A percentile compares a stretch with the other conserved stretches of the same genome.
phyloP scores from a whole-genome alignment of 441 rosid species.

The Rhodomyrtus psidioides region DNA sequence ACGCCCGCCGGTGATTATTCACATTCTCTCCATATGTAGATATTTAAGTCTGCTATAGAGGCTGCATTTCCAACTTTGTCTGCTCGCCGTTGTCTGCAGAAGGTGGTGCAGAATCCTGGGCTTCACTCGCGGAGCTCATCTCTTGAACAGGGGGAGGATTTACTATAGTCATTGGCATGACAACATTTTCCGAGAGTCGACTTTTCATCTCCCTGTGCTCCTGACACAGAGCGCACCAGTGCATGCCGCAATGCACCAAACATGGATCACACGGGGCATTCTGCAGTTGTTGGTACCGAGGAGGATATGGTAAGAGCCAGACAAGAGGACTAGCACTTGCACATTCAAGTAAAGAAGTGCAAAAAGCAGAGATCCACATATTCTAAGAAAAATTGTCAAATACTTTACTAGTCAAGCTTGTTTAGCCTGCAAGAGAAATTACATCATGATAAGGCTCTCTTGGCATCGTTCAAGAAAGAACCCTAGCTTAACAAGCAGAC shows the following conservation, averaged over 20 bases:
- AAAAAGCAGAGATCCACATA: background rate
- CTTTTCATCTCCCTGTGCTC: slow-evolving; percentile 81
- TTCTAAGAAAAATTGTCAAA: background rate
- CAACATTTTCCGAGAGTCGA: slow-evolving; percentile 48
- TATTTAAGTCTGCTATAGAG: slow-evolving; percentile 29
- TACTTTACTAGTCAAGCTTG: background rate
- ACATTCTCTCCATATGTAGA: background rate
- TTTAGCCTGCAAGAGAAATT: background rate
- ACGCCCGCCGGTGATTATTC: slow-evolving; percentile 4
- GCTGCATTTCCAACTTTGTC: slow-evolving; percentile 68
- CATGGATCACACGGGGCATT: slow-evolving; percentile 73
- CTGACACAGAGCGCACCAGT: slow-evolving; percentile 70
- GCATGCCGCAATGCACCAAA: slow-evolving; percentile 54
- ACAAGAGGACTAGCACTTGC: background rate
- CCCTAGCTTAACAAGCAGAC: background rate
- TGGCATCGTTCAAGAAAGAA: background rate
- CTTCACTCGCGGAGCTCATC: slow-evolving; percentile 40
- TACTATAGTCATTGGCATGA: slow-evolving; percentile 58
- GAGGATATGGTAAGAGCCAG: background rate
- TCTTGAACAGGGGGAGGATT: slow-evolving; percentile 68
- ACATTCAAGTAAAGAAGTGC: background rate
- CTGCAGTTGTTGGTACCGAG: slow-evolving; percentile 16
- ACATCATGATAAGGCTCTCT: background rate
- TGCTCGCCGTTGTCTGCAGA: slow-evolving; percentile 25
- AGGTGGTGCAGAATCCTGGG: slow-evolving; percentile 33